These are phyloP conservation scores for Claviceps quebecensis DNA, from an alignment of 2,329 filamentous ascomycete genomes.

Conservation along the genomic window DNA sequence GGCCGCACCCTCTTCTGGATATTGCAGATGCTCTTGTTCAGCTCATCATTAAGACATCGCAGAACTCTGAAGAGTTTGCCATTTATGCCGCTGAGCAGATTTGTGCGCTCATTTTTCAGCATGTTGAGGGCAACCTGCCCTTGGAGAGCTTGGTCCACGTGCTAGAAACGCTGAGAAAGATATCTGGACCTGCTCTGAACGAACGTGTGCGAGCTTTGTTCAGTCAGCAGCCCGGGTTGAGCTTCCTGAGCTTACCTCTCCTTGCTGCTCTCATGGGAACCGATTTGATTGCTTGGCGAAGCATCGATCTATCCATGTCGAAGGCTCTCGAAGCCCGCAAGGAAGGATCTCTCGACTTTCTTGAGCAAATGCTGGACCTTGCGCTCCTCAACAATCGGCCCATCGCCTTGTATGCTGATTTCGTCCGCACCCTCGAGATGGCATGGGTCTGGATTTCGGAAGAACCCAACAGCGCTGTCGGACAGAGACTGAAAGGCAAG, in stretches of 20 bases:
- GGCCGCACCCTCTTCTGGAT: slow-evolving; percentile 46
- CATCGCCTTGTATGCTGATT: slow-evolving; percentile 69
- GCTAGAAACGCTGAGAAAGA: slow-evolving; percentile 45
- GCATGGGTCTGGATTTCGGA: slow-evolving; percentile 71
- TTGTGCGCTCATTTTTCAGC: slow-evolving; percentile 39
- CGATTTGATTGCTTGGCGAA: slow-evolving; percentile 47
- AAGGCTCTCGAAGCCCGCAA: slow-evolving; percentile 60
- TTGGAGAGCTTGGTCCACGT: slow-evolving; percentile 50
- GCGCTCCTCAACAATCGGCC: slow-evolving; percentile 67
- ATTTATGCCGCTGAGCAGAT: slow-evolving; percentile 47
- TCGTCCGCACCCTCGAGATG: slow-evolving; percentile 67
- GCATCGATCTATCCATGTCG: slow-evolving; percentile 58
- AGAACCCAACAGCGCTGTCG: slow-evolving; percentile 49
- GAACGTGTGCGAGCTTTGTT: slow-evolving; percentile 42
- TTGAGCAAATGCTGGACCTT: slow-evolving; percentile 67
- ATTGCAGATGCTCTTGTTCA: slow-evolving; percentile 47
- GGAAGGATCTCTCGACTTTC: slow-evolving; percentile 58
- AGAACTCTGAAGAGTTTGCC: slow-evolving; percentile 45
- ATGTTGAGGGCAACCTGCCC: slow-evolving; percentile 39
- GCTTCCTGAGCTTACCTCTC: slow-evolving; percentile 43
- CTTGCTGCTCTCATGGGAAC: slow-evolving; percentile 43
- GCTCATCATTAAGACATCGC: slow-evolving; percentile 48
- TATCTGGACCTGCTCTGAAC: slow-evolving; percentile 39
- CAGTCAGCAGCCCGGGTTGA: slow-evolving; percentile 39
- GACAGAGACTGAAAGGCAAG: slow-evolving; percentile 58